Percentiles rank a stretch among this genome's conserved stretches.
Evolutionary conservation across 371 early-diverging fungal genomes (phyloP).

Genomic region (Fennellomyces sp.): DNA sequence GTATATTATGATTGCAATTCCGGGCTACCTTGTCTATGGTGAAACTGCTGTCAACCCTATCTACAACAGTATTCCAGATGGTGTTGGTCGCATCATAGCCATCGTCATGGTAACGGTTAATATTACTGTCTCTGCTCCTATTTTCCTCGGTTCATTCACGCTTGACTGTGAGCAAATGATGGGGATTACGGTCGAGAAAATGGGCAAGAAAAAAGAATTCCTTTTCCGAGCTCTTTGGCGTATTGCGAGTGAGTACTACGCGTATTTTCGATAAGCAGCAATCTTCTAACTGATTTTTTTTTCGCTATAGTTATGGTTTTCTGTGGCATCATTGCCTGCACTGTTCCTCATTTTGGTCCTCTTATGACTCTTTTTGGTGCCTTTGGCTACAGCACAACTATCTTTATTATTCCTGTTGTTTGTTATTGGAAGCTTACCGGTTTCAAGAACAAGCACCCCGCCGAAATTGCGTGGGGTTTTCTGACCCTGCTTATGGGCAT

Average conservation of each 20-base stretch:
- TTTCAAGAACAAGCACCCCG: constrained; percentile 49
- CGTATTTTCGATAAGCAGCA: constrained; percentile 46
- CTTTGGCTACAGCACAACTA: constrained; percentile 71
- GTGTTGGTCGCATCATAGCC: constrained; percentile 62
- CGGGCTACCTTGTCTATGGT: constrained; percentile 86
- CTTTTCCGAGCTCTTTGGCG: constrained; percentile 61
- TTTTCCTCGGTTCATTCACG: constrained; percentile 79
- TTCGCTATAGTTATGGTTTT: constrained; percentile 38
- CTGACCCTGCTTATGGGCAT: constrained; percentile 68
- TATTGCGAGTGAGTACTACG: constrained; percentile 48
- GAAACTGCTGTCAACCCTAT: constrained; percentile 69
- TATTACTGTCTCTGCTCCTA: constrained; percentile 79
- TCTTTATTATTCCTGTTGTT: constrained; percentile 82
- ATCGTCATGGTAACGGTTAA: constrained; percentile 80
- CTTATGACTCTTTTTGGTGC: constrained; percentile 85
- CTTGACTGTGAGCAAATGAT: constrained; percentile 69
- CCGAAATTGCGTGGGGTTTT: constrained; percentile 59
- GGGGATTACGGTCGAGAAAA: constrained; percentile 51
- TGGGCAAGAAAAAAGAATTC: constrained; percentile 53
- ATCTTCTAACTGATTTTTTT: too few species aligned
- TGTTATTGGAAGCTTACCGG: constrained; percentile 79
- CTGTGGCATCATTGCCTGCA: constrained; percentile 64
- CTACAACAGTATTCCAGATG: constrained; percentile 70
- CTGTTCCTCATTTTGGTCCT: constrained; percentile 79
- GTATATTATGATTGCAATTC: constrained; percentile 74